phyloP scores from a whole-genome alignment of 768 basidiomycete species.

The Clitopilus hobsonii region DNA sequence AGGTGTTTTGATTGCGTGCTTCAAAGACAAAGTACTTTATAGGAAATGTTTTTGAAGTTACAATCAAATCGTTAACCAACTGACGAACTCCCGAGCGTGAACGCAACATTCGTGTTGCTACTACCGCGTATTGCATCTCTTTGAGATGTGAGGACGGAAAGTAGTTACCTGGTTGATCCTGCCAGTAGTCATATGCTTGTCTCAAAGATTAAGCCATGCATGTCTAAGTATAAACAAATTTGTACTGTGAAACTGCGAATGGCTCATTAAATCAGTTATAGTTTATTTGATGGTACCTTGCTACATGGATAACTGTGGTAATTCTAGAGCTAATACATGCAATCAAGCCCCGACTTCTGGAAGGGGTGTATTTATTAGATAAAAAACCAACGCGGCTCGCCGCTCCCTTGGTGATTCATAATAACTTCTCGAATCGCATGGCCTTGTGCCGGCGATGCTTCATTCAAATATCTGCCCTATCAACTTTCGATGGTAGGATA shows the following conservation, averaged over 20 bases:
- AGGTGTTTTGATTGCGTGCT: conserved; percentile 29
- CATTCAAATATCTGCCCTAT: conserved; percentile 65
- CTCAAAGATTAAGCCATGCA: conserved; percentile 83
- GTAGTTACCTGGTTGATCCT: conserved; percentile 83
- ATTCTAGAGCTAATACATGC: conserved; percentile 78
- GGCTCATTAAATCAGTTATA: conserved; percentile 83
- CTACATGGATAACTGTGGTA: conserved; percentile 80
- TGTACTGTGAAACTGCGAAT: conserved; percentile 78
- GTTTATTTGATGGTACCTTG: conserved; percentile 74
- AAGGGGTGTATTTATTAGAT: conserved; percentile 73
- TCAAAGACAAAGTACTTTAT: background rate
- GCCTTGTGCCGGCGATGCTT: conserved; percentile 69
- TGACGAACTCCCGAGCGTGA: conserved; percentile 20
- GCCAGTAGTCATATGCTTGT: conserved; percentile 83
- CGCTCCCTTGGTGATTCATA: conserved; percentile 70
- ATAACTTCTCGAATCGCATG: conserved; percentile 71
- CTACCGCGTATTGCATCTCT: conserved; percentile 3
- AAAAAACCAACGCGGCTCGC: conserved; percentile 61
- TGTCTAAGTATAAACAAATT: conserved; percentile 72
- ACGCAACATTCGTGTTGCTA: conserved; percentile 11
- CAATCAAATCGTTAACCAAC: conserved; percentile 11
- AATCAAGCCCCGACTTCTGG: conserved; percentile 63
- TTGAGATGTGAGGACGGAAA: conserved; percentile 21
- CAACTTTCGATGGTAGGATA: conserved; percentile 74
- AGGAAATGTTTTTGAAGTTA: conserved; percentile 4